These are phyloP conservation scores for Gigaspora rosea DNA, from an alignment of 192 early-diverging fungal species.

Conservation along the genomic window DNA sequence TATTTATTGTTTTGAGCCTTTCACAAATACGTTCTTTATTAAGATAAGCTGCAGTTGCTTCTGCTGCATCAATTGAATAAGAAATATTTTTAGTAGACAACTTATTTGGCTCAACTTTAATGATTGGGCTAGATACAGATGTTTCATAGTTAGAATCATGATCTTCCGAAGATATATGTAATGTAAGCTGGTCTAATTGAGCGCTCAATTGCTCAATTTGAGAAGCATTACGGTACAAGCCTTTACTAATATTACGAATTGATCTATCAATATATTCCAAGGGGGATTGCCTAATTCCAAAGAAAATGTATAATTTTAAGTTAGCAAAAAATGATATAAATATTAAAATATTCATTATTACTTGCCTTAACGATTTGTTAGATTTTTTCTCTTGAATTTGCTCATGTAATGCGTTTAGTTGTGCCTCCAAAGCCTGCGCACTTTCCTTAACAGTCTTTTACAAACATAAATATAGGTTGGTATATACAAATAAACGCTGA, in stretches of 20 bases:
- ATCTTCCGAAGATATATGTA: background rate
- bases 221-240: conserved; percentile 8
- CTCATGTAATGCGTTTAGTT: conserved; percentile 9
- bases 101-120: background rate
- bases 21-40: background rate
- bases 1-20: background rate
- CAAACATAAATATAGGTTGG: background rate
- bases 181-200: background rate
- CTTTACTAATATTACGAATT: conserved; percentile 18
- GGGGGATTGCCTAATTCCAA: background rate
- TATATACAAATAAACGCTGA: background rate
- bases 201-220: conserved; percentile 6
- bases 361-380: conserved; percentile 1
- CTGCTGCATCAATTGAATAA: background rate
- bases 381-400: conserved; percentile 26
- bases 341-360: background rate
- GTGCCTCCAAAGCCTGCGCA: conserved; percentile 10
- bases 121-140: background rate
- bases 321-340: no score
- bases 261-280: conserved; percentile 23
- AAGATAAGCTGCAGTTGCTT: background rate
- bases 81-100: background rate
- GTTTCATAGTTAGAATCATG: background rate
- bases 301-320: background rate
- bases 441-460: conserved; percentile 18